These are phyloP conservation scores for Hydnomerulius pinastri DNA, from an alignment of 768 basidiomycete species.

Conservation along the genomic window DNA sequence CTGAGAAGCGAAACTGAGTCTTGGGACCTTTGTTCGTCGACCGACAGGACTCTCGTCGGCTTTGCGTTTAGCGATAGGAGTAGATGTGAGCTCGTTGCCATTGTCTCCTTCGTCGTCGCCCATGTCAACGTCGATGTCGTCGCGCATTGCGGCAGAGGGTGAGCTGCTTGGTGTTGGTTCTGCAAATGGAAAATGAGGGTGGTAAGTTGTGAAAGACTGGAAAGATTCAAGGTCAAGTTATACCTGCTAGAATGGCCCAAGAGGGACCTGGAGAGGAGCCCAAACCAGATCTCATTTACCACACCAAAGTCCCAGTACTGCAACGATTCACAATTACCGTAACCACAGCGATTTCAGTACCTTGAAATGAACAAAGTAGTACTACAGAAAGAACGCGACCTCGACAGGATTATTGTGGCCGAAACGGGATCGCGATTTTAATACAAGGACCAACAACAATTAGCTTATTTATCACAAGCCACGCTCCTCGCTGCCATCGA, in stretches of 20 bases:
- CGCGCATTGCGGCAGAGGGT: conserved; percentile 12
- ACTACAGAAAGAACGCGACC: no score
- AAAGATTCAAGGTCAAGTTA: conserved; percentile 2
- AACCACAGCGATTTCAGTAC: no score
- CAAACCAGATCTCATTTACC: no score
- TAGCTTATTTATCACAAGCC: no score
- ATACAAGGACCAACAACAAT: no score
- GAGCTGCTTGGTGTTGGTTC: conserved; percentile 24
- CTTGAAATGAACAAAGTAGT: no score
- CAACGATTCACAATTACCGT: no score
- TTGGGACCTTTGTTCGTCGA: conserved; percentile 20
- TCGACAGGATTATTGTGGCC: no score
- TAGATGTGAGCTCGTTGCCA: background rate
- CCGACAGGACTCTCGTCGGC: conserved; percentile 13
- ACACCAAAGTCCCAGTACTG: no score
- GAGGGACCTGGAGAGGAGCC: conserved; percentile 29
- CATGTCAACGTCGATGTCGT: conserved; percentile 22
- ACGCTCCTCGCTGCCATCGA: no score
- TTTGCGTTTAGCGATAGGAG: conserved; percentile 30
- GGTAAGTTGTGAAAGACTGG: background rate
- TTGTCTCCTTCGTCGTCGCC: conserved; percentile 21
- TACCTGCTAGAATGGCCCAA: conserved; percentile 30
- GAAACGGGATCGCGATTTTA: no score
- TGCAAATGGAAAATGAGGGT: conserved; percentile 1
- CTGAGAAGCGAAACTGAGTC: conserved; percentile 13